Base-by-base conservation (phyloP, 129 eudicot species). In the Centella asiatica region DNA sequence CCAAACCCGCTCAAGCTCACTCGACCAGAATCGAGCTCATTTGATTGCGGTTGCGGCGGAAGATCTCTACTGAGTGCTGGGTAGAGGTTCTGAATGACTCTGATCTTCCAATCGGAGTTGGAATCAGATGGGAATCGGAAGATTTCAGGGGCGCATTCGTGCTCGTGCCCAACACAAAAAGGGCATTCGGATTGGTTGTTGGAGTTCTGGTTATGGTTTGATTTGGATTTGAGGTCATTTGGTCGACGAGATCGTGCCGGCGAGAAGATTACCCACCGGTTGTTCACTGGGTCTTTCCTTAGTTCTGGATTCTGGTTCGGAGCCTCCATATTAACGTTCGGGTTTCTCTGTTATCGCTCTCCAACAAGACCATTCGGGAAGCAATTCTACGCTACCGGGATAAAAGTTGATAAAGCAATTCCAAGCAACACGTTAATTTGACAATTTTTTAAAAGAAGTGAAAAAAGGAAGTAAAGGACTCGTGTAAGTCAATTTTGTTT, bases 181-280 rank as follows among this genome's bases (percentile, higher is more conserved):
- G 99, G 92, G 74, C 99, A 92, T 44, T 69, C 65, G 12, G 77
- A 37, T 60, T 49, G 83, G 51, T 66, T n/a, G 23, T 66, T 71
- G 57, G 84, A 72, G 53, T 67, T 76, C 34, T 78, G 50, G 78
- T 80, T 70, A 14, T 88, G 37, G 52, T 83, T 74, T 18, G 87
- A 29, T 66, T 90, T 90, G 72, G 96, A 80, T 69, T 93, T 93
- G 74, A 87, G 79, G 62, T 93, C 96, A 19, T 96, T 82, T 3
- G 99, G 96, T 8, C 99, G 92, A 34, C 80, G 85, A n/a, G 99
- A 81, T 67, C 99, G 46, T 1, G 99, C 86, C 10, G 99, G 92
- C 8, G 99, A 93, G 67, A 93, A 64, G 20, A 87, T 76, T 3
- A 87, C 95, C 77, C 86, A 80, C n/a, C 83, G 76, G 66, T 82